Base-by-base conservation (phyloP, 129 eudicot species). In the Mikania micrantha region DNA sequence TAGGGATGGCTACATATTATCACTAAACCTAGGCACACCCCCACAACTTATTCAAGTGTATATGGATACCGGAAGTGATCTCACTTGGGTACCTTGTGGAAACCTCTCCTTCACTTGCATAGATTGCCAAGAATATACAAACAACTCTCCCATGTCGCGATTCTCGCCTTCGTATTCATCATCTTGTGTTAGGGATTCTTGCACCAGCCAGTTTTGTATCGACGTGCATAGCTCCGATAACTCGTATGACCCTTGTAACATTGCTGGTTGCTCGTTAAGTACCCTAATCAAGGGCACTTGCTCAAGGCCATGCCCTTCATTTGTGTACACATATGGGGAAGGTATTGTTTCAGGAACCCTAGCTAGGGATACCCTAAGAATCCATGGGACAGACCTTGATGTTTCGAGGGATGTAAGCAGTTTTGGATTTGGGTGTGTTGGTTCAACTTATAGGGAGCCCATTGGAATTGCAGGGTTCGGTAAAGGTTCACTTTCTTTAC, bases 21-120 rank as follows among this genome's bases (percentile, higher is more conserved):
- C 95, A 12, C 72, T 87, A 12, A 87, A 77, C 36, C 72, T 87
- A 67, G 95, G 95, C 20, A 79, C 90, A 72, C 90, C 95, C 20
- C 79, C 90, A 64, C 90, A 87, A 74, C 35, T 82, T 25, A 75
- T 87, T 69, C 90, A 82, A 79, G 95, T 77, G 38, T 84, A 76
- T 60, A 77, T 87, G 83, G 95, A 87, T 49, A 84, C 90, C 1
- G 95, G 95, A 4, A 84, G 95, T 60, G 95, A 87, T 69, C 90
- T 87, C 24, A 84, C 90, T 32, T 87, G 95, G 95, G 90, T 87
- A 5, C 90, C 95, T 61, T 87, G 95, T 71, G 95, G 88, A 4
- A 82, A 82, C 44, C 70, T 87, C 36, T 74, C 95, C 3, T 87
- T 87, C 50, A 85, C 79, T 71, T 87, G 95, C 72, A 82, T 84